phyloP scores from a whole-genome alignment of 352 stramenopile genomes.

The Globisporangium alternatum region DNA sequence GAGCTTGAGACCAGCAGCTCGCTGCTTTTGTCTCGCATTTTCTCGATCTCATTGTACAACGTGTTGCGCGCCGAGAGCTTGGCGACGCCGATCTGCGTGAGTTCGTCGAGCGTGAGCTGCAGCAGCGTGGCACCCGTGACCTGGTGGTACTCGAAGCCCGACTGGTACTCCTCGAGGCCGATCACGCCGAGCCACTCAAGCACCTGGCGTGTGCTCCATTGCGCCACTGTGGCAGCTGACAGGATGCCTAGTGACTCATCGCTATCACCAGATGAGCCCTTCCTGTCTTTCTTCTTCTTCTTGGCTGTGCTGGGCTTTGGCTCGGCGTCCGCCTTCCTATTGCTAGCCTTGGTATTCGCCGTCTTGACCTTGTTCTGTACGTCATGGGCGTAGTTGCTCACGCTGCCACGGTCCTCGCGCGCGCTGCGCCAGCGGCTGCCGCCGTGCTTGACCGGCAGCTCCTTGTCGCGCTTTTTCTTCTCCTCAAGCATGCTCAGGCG shows the following conservation, averaged over 20 bases:
- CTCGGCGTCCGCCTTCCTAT: not conserved
- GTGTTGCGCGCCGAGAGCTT: constrained; percentile 60
- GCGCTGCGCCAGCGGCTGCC: constrained; percentile 76
- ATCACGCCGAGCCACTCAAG: constrained; percentile 62
- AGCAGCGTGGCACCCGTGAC: constrained; percentile 55
- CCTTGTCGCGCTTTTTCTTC: constrained; percentile 53
- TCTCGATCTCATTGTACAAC: constrained; percentile 51
- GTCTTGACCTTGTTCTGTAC: constrained; percentile 36
- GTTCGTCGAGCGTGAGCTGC: constrained; percentile 39
- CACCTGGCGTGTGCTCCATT: constrained; percentile 59
- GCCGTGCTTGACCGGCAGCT: constrained; percentile 54
- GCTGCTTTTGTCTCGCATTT: constrained; percentile 29
- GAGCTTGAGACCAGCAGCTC: too few relatives aligned
- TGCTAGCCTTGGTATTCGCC: not conserved
- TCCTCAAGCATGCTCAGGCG: constrained; percentile 61
- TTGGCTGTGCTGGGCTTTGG: not conserved
- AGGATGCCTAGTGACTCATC: constrained; percentile 13
- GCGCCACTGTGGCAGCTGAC: constrained; percentile 35
- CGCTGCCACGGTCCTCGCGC: constrained; percentile 64
- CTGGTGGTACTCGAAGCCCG: constrained; percentile 77
- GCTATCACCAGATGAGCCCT: constrained; percentile 2
- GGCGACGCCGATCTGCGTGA: constrained; percentile 44
- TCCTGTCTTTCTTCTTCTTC: constrained; percentile 23
- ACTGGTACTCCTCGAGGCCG: constrained; percentile 59
- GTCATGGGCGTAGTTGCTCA: constrained; percentile 69